phyloP scores from a whole-genome alignment of 2,329 filamentous ascomycete genomes.

The Penicillium nordicum region DNA sequence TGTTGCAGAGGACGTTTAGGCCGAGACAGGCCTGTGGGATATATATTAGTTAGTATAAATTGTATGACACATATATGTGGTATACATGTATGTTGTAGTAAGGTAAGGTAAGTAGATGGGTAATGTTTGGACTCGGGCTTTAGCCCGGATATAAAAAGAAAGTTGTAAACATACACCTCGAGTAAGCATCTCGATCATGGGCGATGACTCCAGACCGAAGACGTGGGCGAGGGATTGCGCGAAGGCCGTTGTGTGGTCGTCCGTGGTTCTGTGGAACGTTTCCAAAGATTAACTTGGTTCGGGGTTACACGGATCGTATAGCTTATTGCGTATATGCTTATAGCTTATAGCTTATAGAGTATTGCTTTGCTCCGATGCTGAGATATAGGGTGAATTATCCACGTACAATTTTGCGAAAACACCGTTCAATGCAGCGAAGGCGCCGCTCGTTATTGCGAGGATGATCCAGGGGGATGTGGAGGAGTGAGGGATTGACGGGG shows the following conservation, averaged over 20 bases:
- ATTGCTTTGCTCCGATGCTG: background rate
- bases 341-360: background rate
- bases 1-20: constrained; percentile 61
- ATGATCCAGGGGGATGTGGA: constrained; percentile 46
- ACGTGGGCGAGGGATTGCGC: constrained; percentile 46
- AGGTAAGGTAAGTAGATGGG: background rate
- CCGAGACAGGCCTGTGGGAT: constrained; percentile 53
- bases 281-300: background rate
- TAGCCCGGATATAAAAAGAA: background rate
- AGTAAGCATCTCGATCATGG: constrained; percentile 49
- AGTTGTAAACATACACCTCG: constrained; percentile 47
- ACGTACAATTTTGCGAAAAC: constrained; percentile 64
- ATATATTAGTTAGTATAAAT: background rate
- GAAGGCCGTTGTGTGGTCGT: constrained; percentile 54
- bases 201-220: constrained; percentile 39
- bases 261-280: constrained; percentile 52
- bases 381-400: background rate
- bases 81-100: background rate
- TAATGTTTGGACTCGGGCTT: background rate
- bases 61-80: background rate
- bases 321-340: background rate
- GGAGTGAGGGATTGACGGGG: constrained; percentile 4
- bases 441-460: constrained; percentile 59
- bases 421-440: constrained; percentile 62
- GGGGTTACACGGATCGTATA: background rate